Evolutionary conservation across 2,329 filamentous ascomycete genomes (phyloP).

Genomic region (Teratosphaeria nubilosa): DNA sequence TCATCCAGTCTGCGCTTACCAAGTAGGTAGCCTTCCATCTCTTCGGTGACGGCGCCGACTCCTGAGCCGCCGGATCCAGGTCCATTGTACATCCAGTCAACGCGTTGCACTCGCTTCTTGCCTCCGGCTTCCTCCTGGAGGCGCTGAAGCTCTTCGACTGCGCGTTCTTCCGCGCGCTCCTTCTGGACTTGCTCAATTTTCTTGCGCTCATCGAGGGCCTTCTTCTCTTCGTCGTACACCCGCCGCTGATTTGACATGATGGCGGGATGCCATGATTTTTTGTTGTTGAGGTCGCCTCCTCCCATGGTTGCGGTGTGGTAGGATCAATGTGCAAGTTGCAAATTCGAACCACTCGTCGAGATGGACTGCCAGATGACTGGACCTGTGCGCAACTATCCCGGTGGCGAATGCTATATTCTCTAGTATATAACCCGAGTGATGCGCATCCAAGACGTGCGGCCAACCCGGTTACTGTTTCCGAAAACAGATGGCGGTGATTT

Average conservation of each 20-base stretch:
- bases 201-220: conserved; percentile 89
- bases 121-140: conserved; percentile 85
- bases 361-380: too few species aligned
- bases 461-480: too few species aligned
- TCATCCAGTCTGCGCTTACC: conserved; percentile 88
- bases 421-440: too few species aligned
- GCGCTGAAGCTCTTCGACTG: conserved; percentile 81
- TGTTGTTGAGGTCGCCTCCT: conserved; percentile 92
- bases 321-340: neutral
- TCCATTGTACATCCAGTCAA: conserved; percentile 98
- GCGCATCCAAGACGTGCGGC: too few species aligned
- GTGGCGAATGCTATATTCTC: too few species aligned
- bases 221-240: conserved; percentile 86
- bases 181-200: conserved; percentile 83
- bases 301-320: conserved; percentile 44
- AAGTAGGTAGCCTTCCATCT: conserved; percentile 86
- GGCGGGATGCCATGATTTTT: conserved; percentile 84
- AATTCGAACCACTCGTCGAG: too few species aligned
- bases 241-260: conserved; percentile 81
- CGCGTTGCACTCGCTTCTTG: conserved; percentile 65
- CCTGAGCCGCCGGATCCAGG: conserved; percentile 67
- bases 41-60: conserved; percentile 57
- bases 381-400: too few species aligned
- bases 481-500: neutral
- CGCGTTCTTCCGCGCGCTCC: conserved; percentile 86